These are phyloP conservation scores for Millerozyma acaciae DNA, from an alignment of 805 yeast genomes.

Conservation along the genomic window DNA sequence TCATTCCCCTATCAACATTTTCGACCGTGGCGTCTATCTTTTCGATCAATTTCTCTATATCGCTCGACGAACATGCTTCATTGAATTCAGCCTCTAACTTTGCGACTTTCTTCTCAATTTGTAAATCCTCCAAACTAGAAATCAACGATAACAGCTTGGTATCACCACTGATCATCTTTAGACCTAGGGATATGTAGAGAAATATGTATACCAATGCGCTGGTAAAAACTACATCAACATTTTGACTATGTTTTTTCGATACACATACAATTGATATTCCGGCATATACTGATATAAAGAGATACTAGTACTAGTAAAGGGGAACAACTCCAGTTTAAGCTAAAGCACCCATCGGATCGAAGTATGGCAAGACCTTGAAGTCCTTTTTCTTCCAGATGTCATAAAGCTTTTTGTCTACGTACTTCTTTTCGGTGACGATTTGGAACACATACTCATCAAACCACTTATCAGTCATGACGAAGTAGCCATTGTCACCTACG, in stretches of 20 bases:
- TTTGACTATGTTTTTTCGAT: no score
- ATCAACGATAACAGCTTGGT: constrained; percentile 1
- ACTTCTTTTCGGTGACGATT: constrained; percentile 35
- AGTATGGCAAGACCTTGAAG: constrained; percentile 32
- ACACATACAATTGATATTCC: no score
- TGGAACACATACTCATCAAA: constrained; percentile 42
- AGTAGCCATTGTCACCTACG: constrained; percentile 40
- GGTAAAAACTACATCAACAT: no score
- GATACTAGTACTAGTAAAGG: neutral
- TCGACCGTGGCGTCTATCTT: constrained; percentile 25
- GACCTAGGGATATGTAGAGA: no score
- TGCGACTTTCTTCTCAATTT: constrained; percentile 4
- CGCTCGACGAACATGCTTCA: constrained; percentile 25
- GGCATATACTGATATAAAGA: no score
- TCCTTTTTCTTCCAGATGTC: constrained; percentile 33
- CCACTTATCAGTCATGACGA: constrained; percentile 43
- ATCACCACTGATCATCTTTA: no score
- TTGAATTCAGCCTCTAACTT: constrained; percentile 12
- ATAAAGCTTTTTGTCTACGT: constrained; percentile 33
- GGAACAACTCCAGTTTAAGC: constrained; percentile 18
- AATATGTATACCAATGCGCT: no score
- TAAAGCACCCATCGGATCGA: constrained; percentile 43
- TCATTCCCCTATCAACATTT: constrained; percentile 23
- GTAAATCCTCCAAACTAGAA: constrained; percentile 3
- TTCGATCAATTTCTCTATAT: constrained; percentile 22